These are phyloP conservation scores for Magnusiomyces magnusii DNA, from an alignment of 1,139 yeast species.

Conservation along the genomic window DNA sequence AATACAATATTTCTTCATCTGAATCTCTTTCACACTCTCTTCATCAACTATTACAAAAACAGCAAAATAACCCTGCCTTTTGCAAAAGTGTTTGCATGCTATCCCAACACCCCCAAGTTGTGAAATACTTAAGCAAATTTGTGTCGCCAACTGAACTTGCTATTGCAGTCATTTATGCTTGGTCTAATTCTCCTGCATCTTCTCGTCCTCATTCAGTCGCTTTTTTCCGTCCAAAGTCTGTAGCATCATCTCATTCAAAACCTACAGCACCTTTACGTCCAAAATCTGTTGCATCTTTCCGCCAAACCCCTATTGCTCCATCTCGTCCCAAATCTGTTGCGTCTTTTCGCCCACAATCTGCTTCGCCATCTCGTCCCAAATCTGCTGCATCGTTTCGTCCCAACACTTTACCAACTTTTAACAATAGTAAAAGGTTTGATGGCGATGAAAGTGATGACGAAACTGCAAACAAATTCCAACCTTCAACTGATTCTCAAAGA, in stretches of 20 bases:
- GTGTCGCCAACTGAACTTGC: conserved; percentile 6
- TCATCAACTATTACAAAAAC: neutral
- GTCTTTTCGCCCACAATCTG: neutral
- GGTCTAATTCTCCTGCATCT: neutral
- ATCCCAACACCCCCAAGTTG: neutral
- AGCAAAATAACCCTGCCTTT: neutral
- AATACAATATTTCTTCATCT: neutral
- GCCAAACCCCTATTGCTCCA: neutral
- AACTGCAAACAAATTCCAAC: neutral
- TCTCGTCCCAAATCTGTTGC: neutral
- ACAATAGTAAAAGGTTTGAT: neutral
- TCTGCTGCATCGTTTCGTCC: neutral
- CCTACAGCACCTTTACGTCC: neutral
- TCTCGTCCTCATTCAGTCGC: neutral
- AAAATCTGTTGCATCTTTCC: neutral
- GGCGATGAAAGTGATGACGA: neutral
- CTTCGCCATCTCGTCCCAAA: neutral
- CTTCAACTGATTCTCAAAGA: neutral
- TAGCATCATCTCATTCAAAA: neutral
- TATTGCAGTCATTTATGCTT: neutral
- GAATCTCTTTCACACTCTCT: neutral
- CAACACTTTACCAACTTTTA: neutral
- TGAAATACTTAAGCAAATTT: neutral
- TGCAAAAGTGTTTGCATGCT: neutral
- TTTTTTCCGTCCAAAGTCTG: neutral